Base-by-base conservation (phyloP, 83 land plant species). In the Diphasiastrum complanatum region DNA sequence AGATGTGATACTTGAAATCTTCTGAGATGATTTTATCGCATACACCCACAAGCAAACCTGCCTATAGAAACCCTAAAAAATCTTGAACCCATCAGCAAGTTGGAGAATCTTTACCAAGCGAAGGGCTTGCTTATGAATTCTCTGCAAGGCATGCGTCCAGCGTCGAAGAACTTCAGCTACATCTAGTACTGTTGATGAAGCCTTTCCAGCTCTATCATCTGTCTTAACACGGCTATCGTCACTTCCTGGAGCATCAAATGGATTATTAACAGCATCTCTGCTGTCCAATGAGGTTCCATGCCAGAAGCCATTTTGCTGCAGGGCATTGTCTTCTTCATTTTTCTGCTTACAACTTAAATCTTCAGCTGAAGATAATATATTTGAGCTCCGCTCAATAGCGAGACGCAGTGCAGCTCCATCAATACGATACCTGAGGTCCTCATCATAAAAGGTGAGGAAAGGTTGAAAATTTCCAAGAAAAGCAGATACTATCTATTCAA, bases 141-240 rank as follows among this genome's bases (percentile, higher is more conserved):
- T 92, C 36, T 95, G 96, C 47, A 95, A 82, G 34, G 99, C 97
- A 82, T 89, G 93, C 5, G 97, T 95, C 99, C 99, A 95, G n/a
- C 97, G 84, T 59, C 99, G 79, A 3, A 95, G 61, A 51, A 89
- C 70, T 69, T 95, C 99, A 31, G 99, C 97, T 12, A 95, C 85
- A 71, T 95, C 99, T 59, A 55, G 19, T n/a, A 88, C 78, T 5
- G 84, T 73, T 2, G 82, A 76, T 8, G 82, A 79, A 23, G 52
- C 86, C 63, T 79, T 83, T 45, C 78, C 81, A 71, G 75, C 47
- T 66, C 89, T 78, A 51, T 93, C 99, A 69, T 79, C 92, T 19
- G 54, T 41, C 29, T 74, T 56, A 24, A 60, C 16, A 64, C 65
- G 63, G 24, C 26, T 43, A 16, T 89, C 90, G 43, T 77, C 78